Evolutionary conservation across 2,329 filamentous ascomycete species (phyloP).

Genomic region (Didymella pomorum): DNA sequence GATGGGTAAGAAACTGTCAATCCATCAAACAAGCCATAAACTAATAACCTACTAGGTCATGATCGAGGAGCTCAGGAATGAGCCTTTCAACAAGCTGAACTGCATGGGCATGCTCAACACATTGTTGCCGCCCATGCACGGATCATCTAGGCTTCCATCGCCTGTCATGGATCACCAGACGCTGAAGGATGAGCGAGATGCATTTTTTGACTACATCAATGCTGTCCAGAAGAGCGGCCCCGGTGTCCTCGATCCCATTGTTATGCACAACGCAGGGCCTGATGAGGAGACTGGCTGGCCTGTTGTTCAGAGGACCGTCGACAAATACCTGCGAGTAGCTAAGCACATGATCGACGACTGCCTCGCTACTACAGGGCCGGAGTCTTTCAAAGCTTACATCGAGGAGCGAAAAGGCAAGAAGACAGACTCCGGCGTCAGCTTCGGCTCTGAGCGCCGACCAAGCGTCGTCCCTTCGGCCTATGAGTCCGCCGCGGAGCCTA

Average conservation of each 20-base stretch:
- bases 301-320: slow-evolving; percentile 56
- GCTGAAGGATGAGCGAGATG: slow-evolving; percentile 65
- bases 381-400: slow-evolving; percentile 44
- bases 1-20: slow-evolving; percentile 63
- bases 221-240: slow-evolving; percentile 65
- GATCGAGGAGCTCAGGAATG: slow-evolving; percentile 69
- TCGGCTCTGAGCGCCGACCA: slow-evolving; percentile 53
- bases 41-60: slow-evolving; percentile 58
- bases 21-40: neutral
- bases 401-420: slow-evolving; percentile 60
- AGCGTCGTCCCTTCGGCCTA: slow-evolving; percentile 38
- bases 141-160: slow-evolving; percentile 53
- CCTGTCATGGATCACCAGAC: slow-evolving; percentile 60
- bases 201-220: slow-evolving; percentile 69
- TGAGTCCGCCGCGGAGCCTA: slow-evolving; percentile 36
- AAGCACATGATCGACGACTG: slow-evolving; percentile 70
- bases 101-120: slow-evolving; percentile 74
- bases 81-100: slow-evolving; percentile 70
- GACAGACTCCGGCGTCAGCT: slow-evolving; percentile 70
- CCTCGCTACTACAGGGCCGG: slow-evolving; percentile 53
- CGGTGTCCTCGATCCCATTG: slow-evolving; percentile 60
- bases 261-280: slow-evolving; percentile 60
- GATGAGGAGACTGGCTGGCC: slow-evolving; percentile 66
- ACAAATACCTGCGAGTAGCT: slow-evolving; percentile 66
- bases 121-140: slow-evolving; percentile 66